Evolutionary conservation across 805 yeast species (phyloP), one percentile per base, ranked within the genome.

Genomic region (Ogataea henricii): DNA sequence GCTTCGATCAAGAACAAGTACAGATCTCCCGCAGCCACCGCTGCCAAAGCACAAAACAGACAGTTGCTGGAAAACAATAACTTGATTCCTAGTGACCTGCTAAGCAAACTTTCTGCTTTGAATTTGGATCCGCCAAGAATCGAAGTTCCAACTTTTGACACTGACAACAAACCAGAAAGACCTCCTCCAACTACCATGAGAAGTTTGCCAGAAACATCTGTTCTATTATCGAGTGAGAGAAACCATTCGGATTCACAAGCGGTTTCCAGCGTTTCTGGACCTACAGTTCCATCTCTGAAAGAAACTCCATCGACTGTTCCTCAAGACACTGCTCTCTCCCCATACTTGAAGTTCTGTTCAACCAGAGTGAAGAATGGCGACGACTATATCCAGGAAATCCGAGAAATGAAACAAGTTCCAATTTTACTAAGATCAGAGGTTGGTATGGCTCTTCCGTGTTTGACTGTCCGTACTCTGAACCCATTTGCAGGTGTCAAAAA

Each of bases 371-470:
- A 87, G 47, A 45, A 36, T 9, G 83, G 79, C 36, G 83, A 75
- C 27, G 66, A 76, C 48, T 75, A 73, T 59, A 78, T 94, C 40
- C 98, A 94, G 71, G 96, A 88, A 60, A 83, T 92, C 43, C 76
- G 79, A 52, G 92, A 88, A 59, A 71, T 91, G 59, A 77, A 77
- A 42, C 84, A 82, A 57, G 85, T 92, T 41, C 98, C 98, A 8
- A 82, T 92, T 26, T 72, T 92, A 51, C 73, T 94, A 54, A 77
- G 97, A 59, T 89, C 97, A 0, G 98, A 91, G 65, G 81, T 90
- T 44, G 97, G 97, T 43, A 89, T 89, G 91, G 92, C 97, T 2
- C 74, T 92, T 45, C 99, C 99, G 14, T 92, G 97, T 66, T 76
- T 92, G 58, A 89, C 97, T 3, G 96, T 94, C 13, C 79, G 96